Base-by-base conservation (phyloP, 495 filamentous ascomycete species). In the Aspergillus leporis region DNA sequence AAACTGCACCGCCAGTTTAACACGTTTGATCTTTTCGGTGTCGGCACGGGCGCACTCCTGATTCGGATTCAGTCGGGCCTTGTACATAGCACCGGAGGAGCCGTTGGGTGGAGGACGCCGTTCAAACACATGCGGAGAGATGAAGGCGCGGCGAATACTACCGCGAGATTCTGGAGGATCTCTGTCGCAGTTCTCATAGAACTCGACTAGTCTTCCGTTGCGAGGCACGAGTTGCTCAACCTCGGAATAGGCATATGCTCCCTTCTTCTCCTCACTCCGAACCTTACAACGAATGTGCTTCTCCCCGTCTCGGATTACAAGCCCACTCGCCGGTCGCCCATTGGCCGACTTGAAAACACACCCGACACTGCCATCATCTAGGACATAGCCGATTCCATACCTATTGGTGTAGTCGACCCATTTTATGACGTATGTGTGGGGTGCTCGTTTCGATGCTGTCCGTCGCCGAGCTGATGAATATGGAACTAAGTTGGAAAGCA, bases 341-440 rank as follows among this genome's bases (percentile, higher is more conserved):
- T 83, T 83, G 16, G 81, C 80, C 7, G 84, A 87, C 46, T 87
- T 90, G 55, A 92, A 88, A 16, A 93, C 86, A 62, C 89, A 92
- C 5, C 90, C 91, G 38, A 92, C 87, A 51, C 87, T 91, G 10
- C 91, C 90, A 66, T 94, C 90, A 50, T 88, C 90, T 32, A 96
- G 72, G 40, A 93, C 90, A 61, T 95, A 96, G 5, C 91, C 91
- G 40, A 93, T 81, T 1, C 91, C 91, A 65, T 92, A 93, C 62
- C 91, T 90, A 70, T 94, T 94, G 25, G 91, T 92, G 63, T 94
- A 96, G 64, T 96, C 91, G n/a, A 96, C 91, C 91, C 91, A 96
- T 68, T 93, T 94, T 22, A 92, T 87, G 22, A 96, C 89, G 65
- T 80, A 80, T 19, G 75, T 61, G 49, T 80, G 77, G 0, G 77